Conservation (phyloP, 2,329 filamentous ascomycete genomes). For the Claviceps capensis region DNA sequence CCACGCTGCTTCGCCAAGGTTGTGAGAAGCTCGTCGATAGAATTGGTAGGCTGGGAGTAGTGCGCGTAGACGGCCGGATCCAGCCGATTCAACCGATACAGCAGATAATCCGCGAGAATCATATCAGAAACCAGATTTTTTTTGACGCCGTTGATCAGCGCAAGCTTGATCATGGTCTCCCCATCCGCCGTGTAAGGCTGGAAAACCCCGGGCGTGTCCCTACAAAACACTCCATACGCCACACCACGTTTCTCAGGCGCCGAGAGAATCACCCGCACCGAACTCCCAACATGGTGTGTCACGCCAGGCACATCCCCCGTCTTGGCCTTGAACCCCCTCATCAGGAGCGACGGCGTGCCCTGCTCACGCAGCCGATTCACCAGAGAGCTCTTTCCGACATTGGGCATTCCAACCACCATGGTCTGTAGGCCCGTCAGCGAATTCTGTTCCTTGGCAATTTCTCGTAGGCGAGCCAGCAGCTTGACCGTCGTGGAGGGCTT, state of each 20-base stretch:
- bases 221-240: conserved; percentile 59
- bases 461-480: conserved; percentile 25
- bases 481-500: conserved; percentile 18
- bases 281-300: conserved; percentile 70
- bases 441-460: conserved; percentile 22
- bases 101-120: conserved; percentile 77
- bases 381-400: conserved; percentile 91
- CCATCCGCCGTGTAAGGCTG: conserved; percentile 78
- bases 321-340: conserved; percentile 24
- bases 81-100: conserved; percentile 66
- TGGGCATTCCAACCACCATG: conserved; percentile 93
- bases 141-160: conserved; percentile 80
- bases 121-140: conserved; percentile 69
- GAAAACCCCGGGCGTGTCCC: conserved; percentile 93
- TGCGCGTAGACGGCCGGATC: conserved; percentile 47
- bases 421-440: conserved; percentile 70
- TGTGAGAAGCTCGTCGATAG: conserved; percentile 59
- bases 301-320: conserved; percentile 84
- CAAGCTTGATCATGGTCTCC: conserved; percentile 89
- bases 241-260: conserved; percentile 30
- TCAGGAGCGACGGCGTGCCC: conserved; percentile 34
- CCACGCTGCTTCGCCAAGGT: conserved; percentile 62
- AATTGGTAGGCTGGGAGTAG: conserved; percentile 66
- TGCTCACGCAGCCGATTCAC: conserved; percentile 79
- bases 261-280: conserved; percentile 57